Evolutionary conservation across 208 protist species (phyloP), one percentile per base, ranked within the genome.

Genomic region (Wallacemonas collosoma): DNA sequence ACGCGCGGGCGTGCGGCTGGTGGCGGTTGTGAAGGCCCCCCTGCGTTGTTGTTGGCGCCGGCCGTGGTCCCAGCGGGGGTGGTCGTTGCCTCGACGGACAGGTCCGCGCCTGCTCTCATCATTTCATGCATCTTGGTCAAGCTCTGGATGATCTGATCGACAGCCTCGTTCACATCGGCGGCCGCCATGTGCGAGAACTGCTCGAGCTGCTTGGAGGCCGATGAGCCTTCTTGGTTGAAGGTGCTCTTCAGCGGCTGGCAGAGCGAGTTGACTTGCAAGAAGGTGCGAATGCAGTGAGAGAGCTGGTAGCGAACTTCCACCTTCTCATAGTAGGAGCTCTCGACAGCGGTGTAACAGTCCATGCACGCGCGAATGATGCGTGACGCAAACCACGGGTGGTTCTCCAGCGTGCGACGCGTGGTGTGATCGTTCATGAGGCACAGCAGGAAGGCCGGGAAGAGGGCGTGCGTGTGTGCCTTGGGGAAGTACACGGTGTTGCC

Each of bases 161-260:
- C 87, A 0, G 93, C 82, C 70, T 89, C 83, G 66, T 95, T 97
- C 26, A 97, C 87, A 74, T 97, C 89, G 1, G 90, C 85, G 12
- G 89, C 88, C 8, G 89, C 90, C 93, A 97, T 97, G 83, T 95
- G 90, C 8, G 90, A 97, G 74, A 95, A 94, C 67, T 88, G 86
- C 75, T 97, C 89, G 15, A 97, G 78, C 77, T 93, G 78, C 38
- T 57, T 82, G 45, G 43, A 55, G 4, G 60, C 60, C 40, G 60
- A 65, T 0, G 78, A 79, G 40, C 83, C 85, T 71, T 90, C 81
- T 50, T 73, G 62, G 64, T 92, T 82, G 73, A 97, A 92, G 68
- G 93, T 88, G 58, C 86, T 78, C 44, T 85, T 80, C 41, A 97
- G 85, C 26, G 90, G 83, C 38, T 85, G 72, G 71, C 88, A 95